These are phyloP conservation scores for Claviceps sp. DNA, from an alignment of 2,329 filamentous ascomycete genomes.

Conservation along the genomic window DNA sequence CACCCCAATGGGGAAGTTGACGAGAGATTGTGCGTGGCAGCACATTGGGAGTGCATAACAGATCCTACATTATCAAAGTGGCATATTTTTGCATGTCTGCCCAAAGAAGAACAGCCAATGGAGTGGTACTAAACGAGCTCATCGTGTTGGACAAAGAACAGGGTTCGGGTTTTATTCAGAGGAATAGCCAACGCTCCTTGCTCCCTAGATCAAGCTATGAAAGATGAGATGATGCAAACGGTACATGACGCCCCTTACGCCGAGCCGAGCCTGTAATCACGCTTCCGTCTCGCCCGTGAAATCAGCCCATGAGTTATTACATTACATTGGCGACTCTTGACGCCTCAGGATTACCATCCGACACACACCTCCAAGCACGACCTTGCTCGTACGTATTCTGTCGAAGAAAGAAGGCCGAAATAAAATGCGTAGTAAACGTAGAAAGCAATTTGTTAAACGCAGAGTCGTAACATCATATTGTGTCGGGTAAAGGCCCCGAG, in stretches of 20 bases:
- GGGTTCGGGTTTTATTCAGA: background rate
- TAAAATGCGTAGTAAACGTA: too few species aligned
- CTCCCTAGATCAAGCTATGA: background rate
- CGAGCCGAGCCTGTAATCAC: conserved; percentile 5
- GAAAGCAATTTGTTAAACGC: background rate
- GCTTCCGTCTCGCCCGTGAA: background rate
- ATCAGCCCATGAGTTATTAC: conserved; percentile 2
- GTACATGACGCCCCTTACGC: conserved; percentile 5
- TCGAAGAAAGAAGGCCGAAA: background rate
- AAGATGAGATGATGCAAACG: background rate
- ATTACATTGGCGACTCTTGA: conserved; percentile 8
- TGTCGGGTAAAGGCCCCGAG: background rate
- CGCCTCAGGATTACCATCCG: conserved; percentile 1
- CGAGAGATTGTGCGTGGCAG: too few species aligned
- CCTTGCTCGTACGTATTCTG: background rate
- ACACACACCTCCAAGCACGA: conserved; percentile 1
- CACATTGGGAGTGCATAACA: too few species aligned
- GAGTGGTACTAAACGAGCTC: too few species aligned
- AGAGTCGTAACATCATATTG: conserved; percentile 10
- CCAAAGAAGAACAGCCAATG: too few species aligned
- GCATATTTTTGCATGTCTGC: too few species aligned
- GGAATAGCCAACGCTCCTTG: background rate
- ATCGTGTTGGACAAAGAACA: background rate
- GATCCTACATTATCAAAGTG: too few species aligned
- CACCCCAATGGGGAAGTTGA: too few species aligned